These are phyloP conservation scores for Avena atlantica DNA, from an alignment of 176 grass and related monocot genomes.

Conservation along the genomic window DNA sequence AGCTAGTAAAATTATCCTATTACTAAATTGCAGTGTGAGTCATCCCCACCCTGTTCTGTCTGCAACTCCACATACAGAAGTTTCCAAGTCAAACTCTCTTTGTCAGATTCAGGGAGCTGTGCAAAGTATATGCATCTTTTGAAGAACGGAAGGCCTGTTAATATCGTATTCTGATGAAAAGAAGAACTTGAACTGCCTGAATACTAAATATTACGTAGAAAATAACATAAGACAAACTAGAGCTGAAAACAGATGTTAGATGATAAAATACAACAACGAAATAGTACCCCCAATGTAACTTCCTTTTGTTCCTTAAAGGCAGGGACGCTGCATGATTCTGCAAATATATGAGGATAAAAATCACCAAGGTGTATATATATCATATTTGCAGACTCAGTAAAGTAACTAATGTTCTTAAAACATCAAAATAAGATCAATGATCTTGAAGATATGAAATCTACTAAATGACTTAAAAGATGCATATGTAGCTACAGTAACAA, in stretches of 20 bases:
- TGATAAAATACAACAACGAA: constrained; percentile 14
- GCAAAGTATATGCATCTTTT: constrained; percentile 20
- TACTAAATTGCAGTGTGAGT: constrained; percentile 22
- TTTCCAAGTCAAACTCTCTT: constrained; percentile 31
- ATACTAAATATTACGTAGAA: constrained; percentile 26
- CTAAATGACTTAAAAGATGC: constrained; percentile 17
- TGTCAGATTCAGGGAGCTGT: constrained; percentile 7
- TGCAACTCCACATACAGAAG: neutral
- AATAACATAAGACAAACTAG: constrained; percentile 19
- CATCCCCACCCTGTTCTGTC: neutral
- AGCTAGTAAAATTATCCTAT: constrained; percentile 11
- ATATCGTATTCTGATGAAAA: constrained; percentile 8
- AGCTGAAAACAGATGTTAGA: neutral
- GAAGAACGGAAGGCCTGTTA: neutral
- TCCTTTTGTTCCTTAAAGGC: constrained; percentile 59
- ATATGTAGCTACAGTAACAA: constrained; percentile 19
- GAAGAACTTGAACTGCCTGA: neutral
- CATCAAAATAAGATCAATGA: constrained; percentile 22
- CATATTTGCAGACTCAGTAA: neutral
- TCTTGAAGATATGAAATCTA: constrained; percentile 17
- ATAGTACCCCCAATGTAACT: constrained; percentile 63
- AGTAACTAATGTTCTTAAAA: constrained; percentile 14
- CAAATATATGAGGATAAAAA: constrained; percentile 27
- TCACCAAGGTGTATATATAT: constrained; percentile 22
- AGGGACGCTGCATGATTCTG: constrained; percentile 44